These are phyloP conservation scores for Fomes fomentarius DNA, from an alignment of 1,284 basidiomycete genomes.

Conservation along the genomic window DNA sequence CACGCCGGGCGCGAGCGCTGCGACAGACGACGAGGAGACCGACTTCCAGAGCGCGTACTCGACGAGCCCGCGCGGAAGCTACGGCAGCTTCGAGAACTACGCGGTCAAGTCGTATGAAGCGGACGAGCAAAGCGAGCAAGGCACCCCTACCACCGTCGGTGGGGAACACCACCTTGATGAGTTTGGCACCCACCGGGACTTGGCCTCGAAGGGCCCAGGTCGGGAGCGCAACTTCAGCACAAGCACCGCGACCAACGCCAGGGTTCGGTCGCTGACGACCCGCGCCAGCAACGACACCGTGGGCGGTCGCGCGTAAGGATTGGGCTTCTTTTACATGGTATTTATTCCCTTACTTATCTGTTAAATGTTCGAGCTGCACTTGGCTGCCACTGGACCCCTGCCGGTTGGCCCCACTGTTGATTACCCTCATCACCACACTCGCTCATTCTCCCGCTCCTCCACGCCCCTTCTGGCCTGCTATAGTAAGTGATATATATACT, in stretches of 20 bases:
- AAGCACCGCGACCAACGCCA: constrained; percentile 33
- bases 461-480: background rate
- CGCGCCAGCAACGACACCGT: constrained; percentile 32
- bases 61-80: constrained; percentile 67
- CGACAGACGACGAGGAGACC: constrained; percentile 80
- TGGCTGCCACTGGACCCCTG: constrained; percentile 7
- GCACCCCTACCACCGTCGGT: constrained; percentile 27
- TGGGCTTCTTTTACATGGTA: constrained; percentile 6
- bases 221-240: constrained; percentile 34
- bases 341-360: constrained; percentile 27
- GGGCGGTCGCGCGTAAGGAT: constrained; percentile 15
- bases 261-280: constrained; percentile 13
- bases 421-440: constrained; percentile 1
- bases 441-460: constrained; percentile 1
- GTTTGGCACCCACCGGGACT: constrained; percentile 20
- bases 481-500: constrained; percentile 3
- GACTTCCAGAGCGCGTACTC: constrained; percentile 87
- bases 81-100: constrained; percentile 37
- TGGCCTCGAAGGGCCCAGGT: constrained; percentile 14
- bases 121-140: constrained; percentile 26
- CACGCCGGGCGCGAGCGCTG: constrained; percentile 43
- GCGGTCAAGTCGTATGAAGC: constrained; percentile 20
- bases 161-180: constrained; percentile 29
- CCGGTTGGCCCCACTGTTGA: constrained; percentile 4
- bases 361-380: constrained; percentile 4